Base-by-base conservation (phyloP, 306 rosid species). In the Lathyrus aphaca region DNA sequence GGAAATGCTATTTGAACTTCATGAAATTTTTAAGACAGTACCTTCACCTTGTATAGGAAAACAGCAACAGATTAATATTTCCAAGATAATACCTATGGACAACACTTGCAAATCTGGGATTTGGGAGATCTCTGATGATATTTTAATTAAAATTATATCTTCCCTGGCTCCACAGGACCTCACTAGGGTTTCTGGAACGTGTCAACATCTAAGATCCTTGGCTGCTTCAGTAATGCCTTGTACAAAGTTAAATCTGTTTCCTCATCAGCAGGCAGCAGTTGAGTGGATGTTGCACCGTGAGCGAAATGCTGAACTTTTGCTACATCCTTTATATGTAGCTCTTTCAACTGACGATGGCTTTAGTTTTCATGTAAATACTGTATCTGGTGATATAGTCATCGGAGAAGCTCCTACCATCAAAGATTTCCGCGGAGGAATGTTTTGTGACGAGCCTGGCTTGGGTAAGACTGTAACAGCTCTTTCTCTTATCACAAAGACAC, bases 231-330 rank as follows among this genome's bases (percentile, higher is more conserved):
- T 88, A 75, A 88, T 94, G 89, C 97, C 99, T 6, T 90, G 96
- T 77, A 85, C 90, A 77, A 94, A 88, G 82, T 85, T 94, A 30
- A 94, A 81, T 68, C 79, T 94, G 59, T 94, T 86, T 83, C 96
- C 97, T 51, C 99, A 94, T 85, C 99, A 94, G 83, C 88, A 79
- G 77, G 79, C 82, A 67, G 99, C 99, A 10, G 91, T 94, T 29
- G 89, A 84, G 79, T 94, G 99, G 99, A 94, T 94, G 99, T 82
- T 94, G 84, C 95, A 81, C 13, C 96, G 99, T 3, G 99, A 94
- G 87, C 85, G 83, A 72, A 80, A 84, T 72, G 83, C 85, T 68
- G 84, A 81, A 70, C 68, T 72, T 55, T 57, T 85, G 72, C 89
- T 84, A 17, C 96, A 94, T 82, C 99, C 97, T 46, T 84, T 94